Evolutionary conservation across 1,284 basidiomycete genomes (phyloP), one percentile per base, ranked within the genome.

Genomic region (Bjerkandera adusta): DNA sequence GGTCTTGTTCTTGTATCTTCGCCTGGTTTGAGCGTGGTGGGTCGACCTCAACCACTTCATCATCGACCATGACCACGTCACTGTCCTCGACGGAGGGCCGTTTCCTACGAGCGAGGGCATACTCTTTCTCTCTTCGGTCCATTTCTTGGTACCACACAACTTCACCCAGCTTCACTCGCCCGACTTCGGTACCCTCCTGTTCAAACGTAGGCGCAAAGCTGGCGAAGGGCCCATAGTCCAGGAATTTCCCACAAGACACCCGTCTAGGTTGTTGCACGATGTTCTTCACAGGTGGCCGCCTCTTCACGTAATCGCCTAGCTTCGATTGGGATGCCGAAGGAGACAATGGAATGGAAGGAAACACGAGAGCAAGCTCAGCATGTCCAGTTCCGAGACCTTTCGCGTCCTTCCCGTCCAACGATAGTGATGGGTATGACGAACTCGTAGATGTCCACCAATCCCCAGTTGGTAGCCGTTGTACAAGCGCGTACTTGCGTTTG

Each of bases 121-220:
- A 46, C 5, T 53, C 57, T 20, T 54, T 45, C 13, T 56, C 29
- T 26, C 57, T 58, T n/a, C 56, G 47, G 41, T 60, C 62, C 51
- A 60, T 57, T 43, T 64, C 55, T 38, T 62, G 58, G 7, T 58
- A 52, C 61, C 70, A 80, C 24, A 83, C 65, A 8, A 81, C 65
- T 57, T 85, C 76, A 16, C 78, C 81, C 48, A 89, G 68, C 43
- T 74, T 70, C 5, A 70, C 61, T 44, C 77, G 69, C 2, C 86
- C 86, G 11, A 88, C 65, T 57, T 86, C 77, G 33, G 76, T 72
- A 7, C 81, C 81, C 45, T 85, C 81, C 54, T 85, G 83, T 51
- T 88, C 85, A 59, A 86, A 90, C 12, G 72, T 69, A 2, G 88
- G 88, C 0, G 87, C 87, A 63, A 91, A 91, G 58, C 77, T 84